Conservation (phyloP, 225 moss, liverwort and hornwort genomes). For the Straminergon stramineum region DNA sequence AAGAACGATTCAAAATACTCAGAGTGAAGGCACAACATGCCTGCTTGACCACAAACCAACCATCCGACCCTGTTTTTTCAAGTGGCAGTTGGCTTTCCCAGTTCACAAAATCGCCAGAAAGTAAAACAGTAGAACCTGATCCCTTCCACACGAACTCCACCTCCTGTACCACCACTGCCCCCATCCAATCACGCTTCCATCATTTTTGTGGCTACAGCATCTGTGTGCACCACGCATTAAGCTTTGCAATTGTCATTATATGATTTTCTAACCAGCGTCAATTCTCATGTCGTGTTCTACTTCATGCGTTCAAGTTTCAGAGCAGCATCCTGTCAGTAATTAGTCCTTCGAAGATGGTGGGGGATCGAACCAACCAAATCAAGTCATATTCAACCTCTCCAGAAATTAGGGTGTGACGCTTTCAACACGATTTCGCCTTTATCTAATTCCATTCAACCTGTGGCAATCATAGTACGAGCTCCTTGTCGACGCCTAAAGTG, state of each 20-base stretch:
- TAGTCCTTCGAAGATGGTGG: neutral
- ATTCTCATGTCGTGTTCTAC: neutral
- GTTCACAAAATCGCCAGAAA: conserved; percentile 73
- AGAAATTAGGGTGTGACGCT: neutral
- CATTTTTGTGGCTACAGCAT: conserved; percentile 35
- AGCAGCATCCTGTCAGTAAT: neutral
- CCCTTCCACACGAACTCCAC: conserved; percentile 92
- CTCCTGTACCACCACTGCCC: conserved; percentile 94
- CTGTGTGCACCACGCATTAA: neutral
- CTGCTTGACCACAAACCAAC: conserved; percentile 76
- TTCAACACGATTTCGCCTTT: neutral
- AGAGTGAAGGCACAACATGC: conserved; percentile 16
- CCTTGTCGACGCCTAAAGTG: neutral
- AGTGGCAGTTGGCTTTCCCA: conserved; percentile 74
- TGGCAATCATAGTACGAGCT: neutral
- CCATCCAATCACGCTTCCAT: conserved; percentile 60
- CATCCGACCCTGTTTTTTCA: conserved; percentile 38
- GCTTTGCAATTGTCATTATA: neutral
- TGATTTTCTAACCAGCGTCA: neutral
- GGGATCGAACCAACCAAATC: neutral
- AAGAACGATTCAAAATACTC: neutral
- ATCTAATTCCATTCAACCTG: neutral
- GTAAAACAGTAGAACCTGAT: conserved; percentile 49
- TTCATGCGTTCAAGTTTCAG: neutral
- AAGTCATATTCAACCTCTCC: neutral